Conservation (phyloP, 768 basidiomycete species). For the Pleurotus eryngii region DNA sequence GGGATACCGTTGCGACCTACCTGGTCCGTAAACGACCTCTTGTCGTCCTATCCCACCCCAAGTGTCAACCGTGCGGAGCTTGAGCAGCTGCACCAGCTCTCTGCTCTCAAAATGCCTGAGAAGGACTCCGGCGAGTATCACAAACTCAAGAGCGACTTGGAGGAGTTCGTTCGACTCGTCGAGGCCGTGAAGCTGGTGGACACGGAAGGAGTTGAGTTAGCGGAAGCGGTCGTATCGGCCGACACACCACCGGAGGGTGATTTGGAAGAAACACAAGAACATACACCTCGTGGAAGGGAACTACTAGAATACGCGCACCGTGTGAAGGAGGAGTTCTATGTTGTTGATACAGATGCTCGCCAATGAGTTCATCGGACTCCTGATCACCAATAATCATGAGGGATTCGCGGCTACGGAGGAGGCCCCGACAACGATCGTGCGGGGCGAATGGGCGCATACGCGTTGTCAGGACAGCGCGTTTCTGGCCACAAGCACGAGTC, state of each 20-base stretch:
- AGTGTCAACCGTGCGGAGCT: slow-evolving; percentile 55
- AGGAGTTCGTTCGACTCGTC: slow-evolving; percentile 71
- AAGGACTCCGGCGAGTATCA: slow-evolving; percentile 52
- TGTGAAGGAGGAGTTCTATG: slow-evolving; percentile 52
- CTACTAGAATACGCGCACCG: slow-evolving; percentile 52
- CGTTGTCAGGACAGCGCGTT: background rate
- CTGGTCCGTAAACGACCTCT: slow-evolving; percentile 77
- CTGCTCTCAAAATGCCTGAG: slow-evolving; percentile 67
- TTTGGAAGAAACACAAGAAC: slow-evolving; percentile 7
- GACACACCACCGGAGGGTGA: slow-evolving; percentile 1
- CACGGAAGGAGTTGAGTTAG: slow-evolving; percentile 30
- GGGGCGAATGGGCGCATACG: background rate
- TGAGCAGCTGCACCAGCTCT: slow-evolving; percentile 63
- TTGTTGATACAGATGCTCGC: slow-evolving; percentile 50
- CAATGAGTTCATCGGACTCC: background rate
- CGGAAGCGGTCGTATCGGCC: slow-evolving; percentile 16
- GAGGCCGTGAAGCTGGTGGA: slow-evolving; percentile 75
- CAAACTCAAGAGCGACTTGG: slow-evolving; percentile 54
- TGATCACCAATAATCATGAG: slow-evolving; percentile 5
- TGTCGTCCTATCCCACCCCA: slow-evolving; percentile 76
- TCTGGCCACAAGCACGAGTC: background rate
- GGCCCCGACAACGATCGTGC: background rate
- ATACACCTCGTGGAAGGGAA: slow-evolving; percentile 32
- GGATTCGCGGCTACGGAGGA: background rate
- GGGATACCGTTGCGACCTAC: slow-evolving; percentile 67